Percentiles rank a stretch among this genome's conserved stretches.
Evolutionary conservation across 352 stramenopile species (phyloP).

Genomic region (Peronospora belbahrii): DNA sequence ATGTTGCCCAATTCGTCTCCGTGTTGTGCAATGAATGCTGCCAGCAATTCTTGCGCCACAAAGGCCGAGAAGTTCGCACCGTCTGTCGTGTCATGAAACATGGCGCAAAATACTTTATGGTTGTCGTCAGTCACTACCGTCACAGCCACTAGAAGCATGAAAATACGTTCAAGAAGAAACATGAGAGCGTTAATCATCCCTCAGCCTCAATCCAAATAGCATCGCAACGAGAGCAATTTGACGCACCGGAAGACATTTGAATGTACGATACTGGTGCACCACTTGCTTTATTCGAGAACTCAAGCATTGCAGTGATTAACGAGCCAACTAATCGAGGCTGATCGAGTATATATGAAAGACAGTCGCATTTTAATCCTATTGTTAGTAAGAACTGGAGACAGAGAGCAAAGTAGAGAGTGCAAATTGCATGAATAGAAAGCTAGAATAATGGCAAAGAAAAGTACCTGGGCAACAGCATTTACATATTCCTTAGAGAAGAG

Average conservation of each 20-base stretch:
- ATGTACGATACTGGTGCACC: conserved; percentile 88
- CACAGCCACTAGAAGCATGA: conserved; percentile 55
- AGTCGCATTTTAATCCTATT: neutral
- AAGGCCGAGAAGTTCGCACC: conserved; percentile 76
- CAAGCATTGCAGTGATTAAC: conserved; percentile 87
- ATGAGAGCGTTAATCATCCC: neutral
- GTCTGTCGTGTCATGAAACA: conserved; percentile 86
- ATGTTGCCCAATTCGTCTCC: conserved; percentile 67
- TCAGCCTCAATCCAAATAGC: neutral
- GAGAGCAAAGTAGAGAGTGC: neutral
- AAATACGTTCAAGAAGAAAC: neutral
- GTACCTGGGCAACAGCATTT: conserved; percentile 78
- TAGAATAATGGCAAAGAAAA: neutral
- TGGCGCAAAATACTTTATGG: conserved; percentile 87
- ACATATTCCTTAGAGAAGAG: conserved; percentile 91
- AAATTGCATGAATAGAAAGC: conserved; percentile 4
- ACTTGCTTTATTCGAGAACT: conserved; percentile 87
- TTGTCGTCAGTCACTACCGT: conserved; percentile 86
- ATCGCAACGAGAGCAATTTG: conserved; percentile 4
- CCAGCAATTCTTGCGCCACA: conserved; percentile 83
- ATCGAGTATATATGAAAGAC: neutral
- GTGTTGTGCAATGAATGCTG: conserved; percentile 76
- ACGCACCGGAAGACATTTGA: conserved; percentile 70
- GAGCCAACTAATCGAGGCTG: conserved; percentile 85
- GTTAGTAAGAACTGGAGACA: conserved; percentile 8